Percentiles rank a stretch among this genome's conserved stretches.
phyloP scores from a whole-genome alignment of 805 yeast genomes.

The Kluyveromyces dobzhanskii region DNA sequence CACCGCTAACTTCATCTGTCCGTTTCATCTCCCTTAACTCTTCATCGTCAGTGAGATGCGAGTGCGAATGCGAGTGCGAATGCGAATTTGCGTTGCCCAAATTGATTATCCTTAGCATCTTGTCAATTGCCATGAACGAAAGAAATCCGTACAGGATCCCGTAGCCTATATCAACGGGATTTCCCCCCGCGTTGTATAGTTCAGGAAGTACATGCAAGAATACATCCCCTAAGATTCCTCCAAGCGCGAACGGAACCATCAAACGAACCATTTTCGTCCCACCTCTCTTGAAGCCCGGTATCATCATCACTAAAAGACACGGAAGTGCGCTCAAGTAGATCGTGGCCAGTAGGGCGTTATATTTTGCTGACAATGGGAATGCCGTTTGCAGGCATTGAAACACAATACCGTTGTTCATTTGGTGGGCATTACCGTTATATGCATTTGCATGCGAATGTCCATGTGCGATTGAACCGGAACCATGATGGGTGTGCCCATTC shows the following conservation, averaged over 20 bases:
- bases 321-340: slow-evolving; percentile 60
- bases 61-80: slow-evolving; percentile 4
- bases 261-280: slow-evolving; percentile 31
- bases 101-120: slow-evolving; percentile 40
- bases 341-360: slow-evolving; percentile 57
- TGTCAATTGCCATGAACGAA: slow-evolving; percentile 54
- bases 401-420: neutral
- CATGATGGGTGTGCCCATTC: too few relatives aligned
- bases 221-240: slow-evolving; percentile 69
- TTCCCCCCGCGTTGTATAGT: slow-evolving; percentile 46
- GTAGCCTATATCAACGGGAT: slow-evolving; percentile 36
- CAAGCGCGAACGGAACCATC: slow-evolving; percentile 65
- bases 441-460: neutral
- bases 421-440: neutral
- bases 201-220: slow-evolving; percentile 67
- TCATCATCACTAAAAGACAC: slow-evolving; percentile 43
- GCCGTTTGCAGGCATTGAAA: slow-evolving; percentile 5
- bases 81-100: slow-evolving; percentile 5
- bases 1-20: neutral
- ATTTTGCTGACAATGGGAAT: slow-evolving; percentile 35
- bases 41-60: neutral
- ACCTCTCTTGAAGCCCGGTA: slow-evolving; percentile 37
- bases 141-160: slow-evolving; percentile 56
- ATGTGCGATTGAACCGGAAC: neutral
- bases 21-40: too few relatives aligned